Evolutionary conservation across 257 asterid genomes (phyloP).

Genomic region (Penstemon barbatus): DNA sequence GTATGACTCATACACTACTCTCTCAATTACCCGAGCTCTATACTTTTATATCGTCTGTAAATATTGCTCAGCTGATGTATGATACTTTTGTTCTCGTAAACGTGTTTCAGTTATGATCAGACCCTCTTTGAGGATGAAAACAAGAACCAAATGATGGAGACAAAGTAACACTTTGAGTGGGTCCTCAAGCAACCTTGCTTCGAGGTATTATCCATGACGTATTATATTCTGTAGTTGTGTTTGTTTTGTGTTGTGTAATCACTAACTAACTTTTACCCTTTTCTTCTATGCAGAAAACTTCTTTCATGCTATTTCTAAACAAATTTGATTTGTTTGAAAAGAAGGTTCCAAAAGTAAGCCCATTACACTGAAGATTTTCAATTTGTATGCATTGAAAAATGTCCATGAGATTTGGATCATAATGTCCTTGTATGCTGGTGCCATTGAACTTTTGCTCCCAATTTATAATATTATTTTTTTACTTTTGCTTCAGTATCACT

Average conservation of each 20-base stretch:
- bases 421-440: no score
- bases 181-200: constrained; percentile 95
- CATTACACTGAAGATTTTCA: no score
- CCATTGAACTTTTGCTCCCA: no score
- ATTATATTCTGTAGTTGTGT: constrained; percentile 4
- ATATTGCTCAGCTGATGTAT: constrained; percentile 16
- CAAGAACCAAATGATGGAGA: constrained; percentile 91
- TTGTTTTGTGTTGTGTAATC: constrained; percentile 13
- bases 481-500: no score
- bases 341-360: constrained; percentile 86
- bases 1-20: constrained; percentile 52
- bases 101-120: constrained; percentile 79
- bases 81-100: constrained; percentile 3
- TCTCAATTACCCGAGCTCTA: background rate
- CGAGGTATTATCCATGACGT: constrained; percentile 55
- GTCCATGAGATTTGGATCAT: no score
- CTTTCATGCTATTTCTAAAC: constrained; percentile 97
- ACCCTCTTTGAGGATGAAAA: constrained; percentile 92
- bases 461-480: no score
- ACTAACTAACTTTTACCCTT: constrained; percentile 12
- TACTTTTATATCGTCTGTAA: background rate
- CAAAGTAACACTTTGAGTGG: constrained; percentile 98
- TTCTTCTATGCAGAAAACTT: constrained; percentile 78
- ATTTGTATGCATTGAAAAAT: no score
- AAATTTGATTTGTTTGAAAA: constrained; percentile 95